Percentiles rank a stretch among this genome's conserved stretches.
phyloP scores from a whole-genome alignment of 208 protist species.

The Phytomonas sp. region DNA sequence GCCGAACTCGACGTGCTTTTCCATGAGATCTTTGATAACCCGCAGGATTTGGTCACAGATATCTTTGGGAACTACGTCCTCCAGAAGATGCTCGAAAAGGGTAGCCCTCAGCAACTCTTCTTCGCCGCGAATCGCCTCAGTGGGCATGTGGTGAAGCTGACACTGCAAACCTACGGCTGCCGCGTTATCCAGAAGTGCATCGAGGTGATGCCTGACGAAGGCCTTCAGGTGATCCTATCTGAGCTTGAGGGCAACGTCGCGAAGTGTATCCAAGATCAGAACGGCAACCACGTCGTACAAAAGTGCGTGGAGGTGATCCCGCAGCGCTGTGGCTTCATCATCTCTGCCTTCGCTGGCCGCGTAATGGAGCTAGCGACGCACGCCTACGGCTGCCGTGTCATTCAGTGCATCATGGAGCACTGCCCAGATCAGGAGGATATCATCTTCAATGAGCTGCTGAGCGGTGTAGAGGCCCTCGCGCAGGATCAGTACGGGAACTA shows the following conservation, averaged over 20 bases:
- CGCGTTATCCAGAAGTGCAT: conserved; percentile 98
- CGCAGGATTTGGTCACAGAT: conserved; percentile 92
- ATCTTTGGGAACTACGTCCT: conserved; percentile 99
- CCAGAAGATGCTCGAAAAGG: conserved; percentile 97
- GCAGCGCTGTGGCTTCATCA: conserved; percentile 92
- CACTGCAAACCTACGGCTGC: conserved; percentile 96
- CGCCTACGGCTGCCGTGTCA: conserved; percentile 98
- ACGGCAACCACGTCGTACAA: conserved; percentile 99
- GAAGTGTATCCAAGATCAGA: conserved; percentile 98
- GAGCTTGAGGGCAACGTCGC: conserved; percentile 95
- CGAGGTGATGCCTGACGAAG: conserved; percentile 80
- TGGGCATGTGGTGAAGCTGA: conserved; percentile 91
- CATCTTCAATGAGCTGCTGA: conserved; percentile 92
- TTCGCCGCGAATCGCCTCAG: conserved; percentile 75
- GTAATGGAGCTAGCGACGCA: conserved; percentile 95
- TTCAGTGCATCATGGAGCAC: conserved; percentile 97
- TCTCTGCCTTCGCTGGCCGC: conserved; percentile 92
- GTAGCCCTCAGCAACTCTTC: conserved; percentile 69
- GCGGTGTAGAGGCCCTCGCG: conserved; percentile 74
- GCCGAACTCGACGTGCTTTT: conserved; percentile 88
- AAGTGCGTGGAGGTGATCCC: conserved; percentile 97
- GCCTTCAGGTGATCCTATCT: conserved; percentile 78
- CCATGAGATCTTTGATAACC: conserved; percentile 87
- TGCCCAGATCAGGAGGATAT: conserved; percentile 83
- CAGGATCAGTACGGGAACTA: conserved; percentile 99